Conservation (phyloP, 306 rosid genomes). For the Malus sylvestris region DNA sequence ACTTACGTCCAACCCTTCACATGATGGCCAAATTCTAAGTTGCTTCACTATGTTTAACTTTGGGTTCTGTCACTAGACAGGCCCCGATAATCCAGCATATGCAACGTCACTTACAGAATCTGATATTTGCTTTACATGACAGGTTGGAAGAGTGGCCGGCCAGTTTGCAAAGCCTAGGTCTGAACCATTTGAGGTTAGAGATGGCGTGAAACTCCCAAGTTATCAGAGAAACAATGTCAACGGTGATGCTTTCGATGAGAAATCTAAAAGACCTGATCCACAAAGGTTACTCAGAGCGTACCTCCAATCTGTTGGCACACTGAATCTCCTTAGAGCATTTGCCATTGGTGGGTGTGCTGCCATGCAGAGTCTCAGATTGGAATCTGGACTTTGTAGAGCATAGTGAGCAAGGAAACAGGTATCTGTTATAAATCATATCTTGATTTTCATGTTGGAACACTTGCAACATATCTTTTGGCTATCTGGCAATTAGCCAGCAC, state of each 20-base stretch:
- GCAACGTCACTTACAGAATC: not conserved
- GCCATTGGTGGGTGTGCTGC: conserved; percentile 45
- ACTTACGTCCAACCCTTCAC: not conserved
- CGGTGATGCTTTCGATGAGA: conserved; percentile 31
- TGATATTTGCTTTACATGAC: not conserved
- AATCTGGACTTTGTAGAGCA: conserved; percentile 35
- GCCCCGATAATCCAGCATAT: not conserved
- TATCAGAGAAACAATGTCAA: conserved; percentile 38
- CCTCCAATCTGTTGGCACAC: conserved; percentile 37
- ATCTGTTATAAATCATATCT: not conserved
- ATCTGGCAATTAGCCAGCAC: not conserved
- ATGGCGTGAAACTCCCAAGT: conserved; percentile 34
- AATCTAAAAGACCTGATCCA: conserved; percentile 31
- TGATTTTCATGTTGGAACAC: not conserved
- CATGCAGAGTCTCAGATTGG: conserved; percentile 37
- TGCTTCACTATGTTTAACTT: not conserved
- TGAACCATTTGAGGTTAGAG: conserved; percentile 30
- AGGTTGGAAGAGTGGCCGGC: conserved; percentile 45
- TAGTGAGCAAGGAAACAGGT: conserved; percentile 39
- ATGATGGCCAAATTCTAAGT: not conserved
- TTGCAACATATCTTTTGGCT: not conserved
- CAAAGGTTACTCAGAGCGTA: conserved; percentile 40
- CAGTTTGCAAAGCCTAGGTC: conserved; percentile 41
- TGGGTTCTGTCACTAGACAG: not conserved
- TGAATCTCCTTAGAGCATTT: conserved; percentile 42